Conservation (phyloP, 2,329 filamentous ascomycete species). For the Paecilomyces niveus region DNA sequence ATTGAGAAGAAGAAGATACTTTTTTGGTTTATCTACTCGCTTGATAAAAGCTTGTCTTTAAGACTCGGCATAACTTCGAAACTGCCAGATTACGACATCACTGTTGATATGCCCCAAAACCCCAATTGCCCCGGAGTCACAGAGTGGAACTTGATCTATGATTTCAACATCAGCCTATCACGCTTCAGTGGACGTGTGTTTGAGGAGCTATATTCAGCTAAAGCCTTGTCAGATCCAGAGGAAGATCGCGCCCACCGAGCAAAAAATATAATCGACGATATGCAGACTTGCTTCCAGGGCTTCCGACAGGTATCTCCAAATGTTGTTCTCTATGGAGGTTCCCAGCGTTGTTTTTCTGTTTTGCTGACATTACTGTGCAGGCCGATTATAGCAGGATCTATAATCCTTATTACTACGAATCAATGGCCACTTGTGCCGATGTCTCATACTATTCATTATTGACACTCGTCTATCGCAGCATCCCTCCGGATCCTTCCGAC, state of each 20-base stretch:
- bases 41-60: conserved; percentile 54
- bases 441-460: conserved; percentile 30
- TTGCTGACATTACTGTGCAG: neutral
- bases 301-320: neutral
- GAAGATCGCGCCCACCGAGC: conserved; percentile 16
- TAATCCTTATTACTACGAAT: conserved; percentile 17
- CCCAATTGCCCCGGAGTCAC: neutral
- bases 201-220: conserved; percentile 46
- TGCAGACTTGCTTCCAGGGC: conserved; percentile 8
- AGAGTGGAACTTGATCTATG: conserved; percentile 42
- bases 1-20: conserved; percentile 29
- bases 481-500: conserved; percentile 22
- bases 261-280: conserved; percentile 6
- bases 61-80: conserved; percentile 52
- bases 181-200: conserved; percentile 55
- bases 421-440: conserved; percentile 20
- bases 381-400: conserved; percentile 10
- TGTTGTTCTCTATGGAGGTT: too few species aligned
- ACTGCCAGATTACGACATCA: conserved; percentile 56
- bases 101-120: conserved; percentile 31
- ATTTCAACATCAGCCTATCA: conserved; percentile 50
- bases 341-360: too few species aligned
- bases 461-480: conserved; percentile 34
- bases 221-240: conserved; percentile 19
- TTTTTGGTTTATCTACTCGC: conserved; percentile 55